phyloP scores from a whole-genome alignment of 805 yeast genomes.

The Kazachstania taianensis region DNA sequence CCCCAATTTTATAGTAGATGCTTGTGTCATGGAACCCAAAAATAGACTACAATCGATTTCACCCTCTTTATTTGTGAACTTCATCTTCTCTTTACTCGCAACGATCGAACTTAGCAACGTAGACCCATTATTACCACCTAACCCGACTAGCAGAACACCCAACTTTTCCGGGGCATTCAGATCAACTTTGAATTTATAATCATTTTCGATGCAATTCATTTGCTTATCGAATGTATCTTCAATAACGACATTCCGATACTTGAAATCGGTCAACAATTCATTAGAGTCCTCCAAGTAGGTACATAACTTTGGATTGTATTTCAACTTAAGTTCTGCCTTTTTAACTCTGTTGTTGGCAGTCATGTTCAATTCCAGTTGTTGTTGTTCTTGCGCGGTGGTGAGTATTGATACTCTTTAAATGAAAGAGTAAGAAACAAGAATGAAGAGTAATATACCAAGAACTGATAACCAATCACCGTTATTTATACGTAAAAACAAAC shows the following conservation, averaged over 20 bases:
- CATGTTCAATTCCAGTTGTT: no score
- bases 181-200: constrained; percentile 81
- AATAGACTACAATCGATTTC: constrained; percentile 61
- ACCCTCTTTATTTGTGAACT: constrained; percentile 75
- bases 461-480: no score
- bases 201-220: constrained; percentile 60
- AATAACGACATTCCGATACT: constrained; percentile 13
- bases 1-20: constrained; percentile 84
- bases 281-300: constrained; percentile 2
- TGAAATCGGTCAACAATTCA: constrained; percentile 6
- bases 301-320: constrained; percentile 6
- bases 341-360: no score
- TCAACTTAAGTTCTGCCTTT: no score
- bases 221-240: no score
- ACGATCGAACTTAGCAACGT: constrained; percentile 76
- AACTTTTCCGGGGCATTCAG: constrained; percentile 63
- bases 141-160: constrained; percentile 84
- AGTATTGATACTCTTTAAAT: no score
- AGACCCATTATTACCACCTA: constrained; percentile 95
- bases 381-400: no score
- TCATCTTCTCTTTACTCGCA: constrained; percentile 72
- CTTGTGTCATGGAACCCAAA: constrained; percentile 89
- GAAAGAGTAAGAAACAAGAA: no score
- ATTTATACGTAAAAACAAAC: no score
- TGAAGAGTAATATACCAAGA: no score